A percentile compares a stretch with the other conserved stretches of the same genome.
Conservation (phyloP, 441 rosid species). For the Geranium incanum region DNA sequence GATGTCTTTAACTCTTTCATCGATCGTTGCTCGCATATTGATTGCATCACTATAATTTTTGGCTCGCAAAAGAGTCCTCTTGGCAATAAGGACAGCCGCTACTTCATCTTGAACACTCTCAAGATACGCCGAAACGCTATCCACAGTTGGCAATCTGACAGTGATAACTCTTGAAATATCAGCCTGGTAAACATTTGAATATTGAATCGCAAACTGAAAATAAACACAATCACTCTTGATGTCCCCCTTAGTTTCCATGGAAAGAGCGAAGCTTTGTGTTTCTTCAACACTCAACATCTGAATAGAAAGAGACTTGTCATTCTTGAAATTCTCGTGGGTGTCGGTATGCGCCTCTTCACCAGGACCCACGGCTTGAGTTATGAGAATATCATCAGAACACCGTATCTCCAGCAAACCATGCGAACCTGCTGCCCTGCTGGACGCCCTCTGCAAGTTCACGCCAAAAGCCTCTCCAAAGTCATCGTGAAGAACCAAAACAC, state of each 20-base stretch:
- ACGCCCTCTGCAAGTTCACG: slow-evolving; percentile 89
- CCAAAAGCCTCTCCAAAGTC: slow-evolving; percentile 99
- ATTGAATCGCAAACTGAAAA: slow-evolving; percentile 83
- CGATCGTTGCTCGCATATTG: slow-evolving; percentile 62
- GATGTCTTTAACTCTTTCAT: slow-evolving; percentile 89
- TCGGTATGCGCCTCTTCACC: slow-evolving; percentile 86
- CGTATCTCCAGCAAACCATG: slow-evolving; percentile 85
- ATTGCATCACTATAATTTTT: slow-evolving; percentile 55
- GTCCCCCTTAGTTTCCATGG: slow-evolving; percentile 81
- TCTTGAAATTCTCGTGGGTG: slow-evolving; percentile 61
- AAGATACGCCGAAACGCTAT: slow-evolving; percentile 78
- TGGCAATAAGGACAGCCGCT: slow-evolving; percentile 76
- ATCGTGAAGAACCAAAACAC: slow-evolving; percentile 87
- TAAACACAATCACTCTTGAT: slow-evolving; percentile 61
- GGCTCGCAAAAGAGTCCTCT: slow-evolving; percentile 75
- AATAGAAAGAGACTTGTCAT: slow-evolving; percentile 53
- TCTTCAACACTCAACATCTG: slow-evolving; percentile 90
- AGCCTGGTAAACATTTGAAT: slow-evolving; percentile 74
- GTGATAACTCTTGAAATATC: slow-evolving; percentile 83
- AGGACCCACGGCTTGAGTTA: slow-evolving; percentile 90
- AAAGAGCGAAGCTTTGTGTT: slow-evolving; percentile 79
- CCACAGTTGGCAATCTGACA: slow-evolving; percentile 64
- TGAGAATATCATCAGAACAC: slow-evolving; percentile 82
- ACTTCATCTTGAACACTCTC: slow-evolving; percentile 74
- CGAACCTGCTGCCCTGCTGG: slow-evolving; percentile 76